Evolutionary conservation across 139 green algal species (phyloP).

Genomic region (Pseudopediastrum boryanum): DNA sequence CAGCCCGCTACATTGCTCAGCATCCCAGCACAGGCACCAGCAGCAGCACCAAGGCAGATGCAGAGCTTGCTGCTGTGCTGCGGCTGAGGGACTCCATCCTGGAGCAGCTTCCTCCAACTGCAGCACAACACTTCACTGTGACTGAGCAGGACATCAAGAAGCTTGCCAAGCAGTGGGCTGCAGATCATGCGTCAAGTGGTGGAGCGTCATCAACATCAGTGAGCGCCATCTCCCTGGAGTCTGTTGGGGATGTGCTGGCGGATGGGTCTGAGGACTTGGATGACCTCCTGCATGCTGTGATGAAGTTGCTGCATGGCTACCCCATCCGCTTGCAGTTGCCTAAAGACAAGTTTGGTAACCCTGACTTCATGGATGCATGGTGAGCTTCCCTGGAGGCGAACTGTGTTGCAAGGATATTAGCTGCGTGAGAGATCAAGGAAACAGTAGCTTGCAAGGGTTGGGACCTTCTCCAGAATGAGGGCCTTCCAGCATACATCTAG

Average conservation of each 20-base stretch:
- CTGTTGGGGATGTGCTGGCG: slow-evolving; percentile 9
- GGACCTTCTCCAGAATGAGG: too few relatives aligned
- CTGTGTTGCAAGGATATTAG: neutral
- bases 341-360: neutral
- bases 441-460: too few relatives aligned
- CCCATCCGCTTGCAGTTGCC: slow-evolving; percentile 13
- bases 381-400: too few relatives aligned
- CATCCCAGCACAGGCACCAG: too few relatives aligned
- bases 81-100: neutral
- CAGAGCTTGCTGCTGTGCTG: too few relatives aligned
- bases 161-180: too few relatives aligned
- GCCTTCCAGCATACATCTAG: too few relatives aligned
- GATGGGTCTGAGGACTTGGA: slow-evolving; percentile 15
- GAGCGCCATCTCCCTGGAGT: slow-evolving; percentile 18
- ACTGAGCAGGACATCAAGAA: too few relatives aligned
- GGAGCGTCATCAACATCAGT: too few relatives aligned
- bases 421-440: too few relatives aligned
- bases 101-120: neutral
- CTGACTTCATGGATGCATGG: slow-evolving; percentile 27
- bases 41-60: too few relatives aligned
- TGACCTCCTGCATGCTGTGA: slow-evolving; percentile 10
- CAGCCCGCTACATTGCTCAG: slow-evolving; percentile 14
- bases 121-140: slow-evolving; percentile 2
- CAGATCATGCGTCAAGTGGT: too few relatives aligned
- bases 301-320: slow-evolving; percentile 25